Evolutionary conservation across 2,329 filamentous ascomycete genomes (phyloP).

Genomic region (Pseudovirgaria hyperparasitica): DNA sequence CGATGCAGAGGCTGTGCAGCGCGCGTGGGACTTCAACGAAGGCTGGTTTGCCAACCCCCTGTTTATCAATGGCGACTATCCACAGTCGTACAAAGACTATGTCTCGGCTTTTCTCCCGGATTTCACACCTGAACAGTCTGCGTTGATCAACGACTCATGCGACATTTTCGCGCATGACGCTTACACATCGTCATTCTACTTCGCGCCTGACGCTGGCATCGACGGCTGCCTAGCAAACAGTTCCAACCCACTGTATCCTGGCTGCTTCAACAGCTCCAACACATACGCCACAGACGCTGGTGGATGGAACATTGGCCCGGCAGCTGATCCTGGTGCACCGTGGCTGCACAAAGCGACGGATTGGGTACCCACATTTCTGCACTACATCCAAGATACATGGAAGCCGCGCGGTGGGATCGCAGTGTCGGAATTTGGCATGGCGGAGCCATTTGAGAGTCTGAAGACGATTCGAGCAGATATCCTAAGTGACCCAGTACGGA

Average conservation of each 20-base stretch:
- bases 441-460: slow-evolving; percentile 20
- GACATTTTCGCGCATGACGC: slow-evolving; percentile 26
- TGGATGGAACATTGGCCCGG: slow-evolving; percentile 20
- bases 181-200: slow-evolving; percentile 23
- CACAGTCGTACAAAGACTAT: slow-evolving; percentile 23
- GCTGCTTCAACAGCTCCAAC: slow-evolving; percentile 20
- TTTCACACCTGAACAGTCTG: slow-evolving; percentile 20
- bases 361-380: slow-evolving; percentile 21
- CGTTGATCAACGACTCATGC: slow-evolving; percentile 16
- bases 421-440: slow-evolving; percentile 25
- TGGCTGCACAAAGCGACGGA: slow-evolving; percentile 25
- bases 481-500: slow-evolving; percentile 16
- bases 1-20: slow-evolving; percentile 20
- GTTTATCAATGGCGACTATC: slow-evolving; percentile 33
- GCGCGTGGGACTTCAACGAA: slow-evolving; percentile 25
- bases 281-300: slow-evolving; percentile 12
- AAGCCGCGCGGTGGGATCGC: slow-evolving; percentile 16
- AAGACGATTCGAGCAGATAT: slow-evolving; percentile 17
- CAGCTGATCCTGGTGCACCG: slow-evolving; percentile 16
- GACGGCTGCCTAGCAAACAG: slow-evolving; percentile 23
- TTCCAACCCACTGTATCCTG: slow-evolving; percentile 19
- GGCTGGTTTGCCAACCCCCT: slow-evolving; percentile 33
- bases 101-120: slow-evolving; percentile 17
- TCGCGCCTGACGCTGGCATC: slow-evolving; percentile 21
- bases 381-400: slow-evolving; percentile 21